Evolutionary conservation across 1,284 basidiomycete species (phyloP).

Genomic region (Trichosporon sp.): DNA sequence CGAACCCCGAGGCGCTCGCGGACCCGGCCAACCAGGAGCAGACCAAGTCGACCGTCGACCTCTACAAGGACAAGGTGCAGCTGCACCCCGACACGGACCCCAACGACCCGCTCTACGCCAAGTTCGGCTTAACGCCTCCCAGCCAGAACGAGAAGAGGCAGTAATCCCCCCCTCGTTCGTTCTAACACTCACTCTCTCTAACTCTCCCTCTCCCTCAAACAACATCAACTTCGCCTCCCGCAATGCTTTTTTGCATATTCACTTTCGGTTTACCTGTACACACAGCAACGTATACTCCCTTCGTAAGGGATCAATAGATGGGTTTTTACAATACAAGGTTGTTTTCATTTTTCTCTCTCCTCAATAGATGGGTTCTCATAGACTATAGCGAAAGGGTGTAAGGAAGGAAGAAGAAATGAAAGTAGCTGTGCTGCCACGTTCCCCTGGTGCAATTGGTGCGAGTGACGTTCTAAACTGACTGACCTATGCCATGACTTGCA

Average conservation of each 20-base stretch:
- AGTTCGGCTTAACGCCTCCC: conserved; percentile 43
- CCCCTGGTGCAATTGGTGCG: not conserved
- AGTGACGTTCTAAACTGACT: not conserved
- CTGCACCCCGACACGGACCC: conserved; percentile 78
- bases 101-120: conserved; percentile 53
- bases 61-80: conserved; percentile 70
- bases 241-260: not conserved
- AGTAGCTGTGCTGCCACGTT: conserved; percentile 12
- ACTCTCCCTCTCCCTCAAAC: not conserved
- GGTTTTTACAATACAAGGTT: conserved; percentile 17
- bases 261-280: conserved; percentile 6
- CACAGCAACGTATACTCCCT: conserved; percentile 13
- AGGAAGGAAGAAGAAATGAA: conserved; percentile 16
- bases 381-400: conserved; percentile 1
- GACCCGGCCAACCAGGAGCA: conserved; percentile 50
- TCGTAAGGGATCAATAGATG: conserved; percentile 4
- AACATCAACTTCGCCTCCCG: not conserved
- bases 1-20: conserved; percentile 36
- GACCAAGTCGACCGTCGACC: conserved; percentile 45
- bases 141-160: conserved; percentile 16
- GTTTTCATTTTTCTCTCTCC: conserved; percentile 4
- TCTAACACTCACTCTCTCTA: not conserved
- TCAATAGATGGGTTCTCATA: conserved; percentile 15
- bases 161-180: not conserved
- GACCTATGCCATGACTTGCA: not conserved